phyloP scores from a whole-genome alignment of 345 rosid species.

The Aquilaria sinensis region DNA sequence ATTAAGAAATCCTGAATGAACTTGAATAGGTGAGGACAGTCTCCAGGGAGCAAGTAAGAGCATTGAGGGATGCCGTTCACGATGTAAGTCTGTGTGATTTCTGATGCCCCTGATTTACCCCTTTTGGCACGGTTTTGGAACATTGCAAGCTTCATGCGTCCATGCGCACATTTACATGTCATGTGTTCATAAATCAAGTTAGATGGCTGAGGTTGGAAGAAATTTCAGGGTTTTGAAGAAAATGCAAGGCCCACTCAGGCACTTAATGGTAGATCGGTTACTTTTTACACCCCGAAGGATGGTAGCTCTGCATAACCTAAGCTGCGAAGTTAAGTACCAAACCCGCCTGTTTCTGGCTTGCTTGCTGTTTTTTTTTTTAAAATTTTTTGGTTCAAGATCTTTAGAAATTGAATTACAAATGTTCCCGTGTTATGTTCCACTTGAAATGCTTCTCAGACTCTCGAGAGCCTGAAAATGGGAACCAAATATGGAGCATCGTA shows the following conservation, averaged over 20 bases:
- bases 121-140: background rate
- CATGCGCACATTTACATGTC: no score
- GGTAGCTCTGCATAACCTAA: conserved; percentile 1
- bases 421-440: no score
- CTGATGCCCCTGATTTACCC: background rate
- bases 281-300: conserved; percentile 24
- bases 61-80: conserved; percentile 41
- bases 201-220: no score
- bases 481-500: no score
- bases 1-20: background rate
- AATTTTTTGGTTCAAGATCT: no score
- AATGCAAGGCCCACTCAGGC: conserved; percentile 67
- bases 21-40: conserved; percentile 52
- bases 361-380: no score
- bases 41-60: conserved; percentile 50
- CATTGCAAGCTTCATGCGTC: background rate
- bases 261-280: conserved; percentile 35
- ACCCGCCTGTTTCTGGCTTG: no score
- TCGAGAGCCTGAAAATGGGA: no score
- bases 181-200: background rate
- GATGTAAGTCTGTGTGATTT: conserved; percentile 40
- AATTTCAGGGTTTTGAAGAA: conserved; percentile 43
- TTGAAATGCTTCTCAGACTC: no score
- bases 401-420: no score
- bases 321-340: no score